phyloP scores from a whole-genome alignment of 495 filamentous ascomycete genomes.

The Terfezia claveryi region DNA sequence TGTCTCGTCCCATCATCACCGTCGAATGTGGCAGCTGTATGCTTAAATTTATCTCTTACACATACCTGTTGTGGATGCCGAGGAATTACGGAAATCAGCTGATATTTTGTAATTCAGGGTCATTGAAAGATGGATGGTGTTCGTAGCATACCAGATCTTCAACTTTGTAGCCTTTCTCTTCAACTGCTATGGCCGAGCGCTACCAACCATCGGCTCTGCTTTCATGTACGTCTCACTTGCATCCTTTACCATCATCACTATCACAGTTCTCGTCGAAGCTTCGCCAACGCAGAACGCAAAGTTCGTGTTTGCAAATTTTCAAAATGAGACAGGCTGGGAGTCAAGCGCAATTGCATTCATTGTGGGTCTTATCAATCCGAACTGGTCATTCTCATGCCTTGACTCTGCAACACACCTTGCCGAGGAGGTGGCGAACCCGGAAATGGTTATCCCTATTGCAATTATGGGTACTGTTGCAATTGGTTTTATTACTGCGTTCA shows the following conservation, averaged over 20 bases:
- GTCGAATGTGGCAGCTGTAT: neutral
- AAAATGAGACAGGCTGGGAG: slow-evolving; percentile 40
- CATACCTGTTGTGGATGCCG: neutral
- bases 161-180: slow-evolving; percentile 37
- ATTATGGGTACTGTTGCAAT: slow-evolving; percentile 39
- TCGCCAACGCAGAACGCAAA: slow-evolving; percentile 30
- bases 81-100: neutral
- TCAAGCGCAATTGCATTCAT: slow-evolving; percentile 41
- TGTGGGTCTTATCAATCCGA: slow-evolving; percentile 38
- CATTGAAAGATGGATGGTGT: slow-evolving; percentile 33
- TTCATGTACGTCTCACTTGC: slow-evolving; percentile 29
- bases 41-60: neutral
- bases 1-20: neutral
- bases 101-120: slow-evolving; percentile 15
- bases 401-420: slow-evolving; percentile 42
- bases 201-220: slow-evolving; percentile 29
- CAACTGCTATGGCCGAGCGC: slow-evolving; percentile 34
- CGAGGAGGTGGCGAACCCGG: slow-evolving; percentile 34
- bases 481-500: slow-evolving; percentile 35
- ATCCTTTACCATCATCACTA: slow-evolving; percentile 33
- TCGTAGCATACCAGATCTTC: slow-evolving; percentile 30
- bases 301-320: slow-evolving; percentile 40
- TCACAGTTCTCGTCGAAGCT: slow-evolving; percentile 34
- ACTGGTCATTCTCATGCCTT: slow-evolving; percentile 39
- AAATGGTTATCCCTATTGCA: slow-evolving; percentile 29